Evolutionary conservation across 108 stramenopile species (phyloP).

Genomic region (Cyclostephanos tholiformis): DNA sequence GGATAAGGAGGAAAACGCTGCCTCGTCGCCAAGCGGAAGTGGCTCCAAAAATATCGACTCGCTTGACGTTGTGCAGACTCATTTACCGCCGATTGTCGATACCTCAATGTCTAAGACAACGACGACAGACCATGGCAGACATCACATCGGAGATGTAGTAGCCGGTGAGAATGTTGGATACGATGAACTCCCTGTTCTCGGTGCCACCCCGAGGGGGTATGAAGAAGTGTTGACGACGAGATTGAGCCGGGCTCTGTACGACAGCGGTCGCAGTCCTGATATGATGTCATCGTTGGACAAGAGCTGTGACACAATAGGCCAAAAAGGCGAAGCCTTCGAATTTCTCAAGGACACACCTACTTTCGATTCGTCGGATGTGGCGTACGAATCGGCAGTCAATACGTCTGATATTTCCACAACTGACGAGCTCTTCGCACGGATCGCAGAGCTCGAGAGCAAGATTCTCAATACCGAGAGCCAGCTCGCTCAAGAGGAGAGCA

Average conservation of each 20-base stretch:
- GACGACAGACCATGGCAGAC: neutral
- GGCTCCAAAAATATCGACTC: neutral
- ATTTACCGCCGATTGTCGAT: neutral
- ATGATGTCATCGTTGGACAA: neutral
- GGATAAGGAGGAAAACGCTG: neutral
- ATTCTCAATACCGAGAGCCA: slow-evolving; percentile 10
- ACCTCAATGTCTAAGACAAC: neutral
- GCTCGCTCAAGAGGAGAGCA: slow-evolving; percentile 6
- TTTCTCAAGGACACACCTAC: neutral
- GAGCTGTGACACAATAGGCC: neutral
- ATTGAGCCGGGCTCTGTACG: neutral
- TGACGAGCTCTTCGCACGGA: slow-evolving; percentile 26
- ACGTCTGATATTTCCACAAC: slow-evolving; percentile 13
- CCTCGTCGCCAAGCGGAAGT: neutral
- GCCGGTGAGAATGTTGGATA: neutral
- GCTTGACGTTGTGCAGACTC: neutral
- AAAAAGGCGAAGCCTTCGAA: neutral
- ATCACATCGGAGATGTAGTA: neutral
- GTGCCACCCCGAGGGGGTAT: neutral
- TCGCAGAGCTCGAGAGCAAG: slow-evolving; percentile 16
- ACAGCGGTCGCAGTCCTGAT: neutral
- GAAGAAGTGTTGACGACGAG: neutral
- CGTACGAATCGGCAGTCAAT: neutral
- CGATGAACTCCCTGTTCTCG: neutral
- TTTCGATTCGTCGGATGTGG: slow-evolving; percentile 1